A percentile compares a stretch with the other conserved stretches of the same genome.
These are phyloP conservation scores for Litchi chinensis DNA, from an alignment of 345 rosid genomes.

Conservation along the genomic window DNA sequence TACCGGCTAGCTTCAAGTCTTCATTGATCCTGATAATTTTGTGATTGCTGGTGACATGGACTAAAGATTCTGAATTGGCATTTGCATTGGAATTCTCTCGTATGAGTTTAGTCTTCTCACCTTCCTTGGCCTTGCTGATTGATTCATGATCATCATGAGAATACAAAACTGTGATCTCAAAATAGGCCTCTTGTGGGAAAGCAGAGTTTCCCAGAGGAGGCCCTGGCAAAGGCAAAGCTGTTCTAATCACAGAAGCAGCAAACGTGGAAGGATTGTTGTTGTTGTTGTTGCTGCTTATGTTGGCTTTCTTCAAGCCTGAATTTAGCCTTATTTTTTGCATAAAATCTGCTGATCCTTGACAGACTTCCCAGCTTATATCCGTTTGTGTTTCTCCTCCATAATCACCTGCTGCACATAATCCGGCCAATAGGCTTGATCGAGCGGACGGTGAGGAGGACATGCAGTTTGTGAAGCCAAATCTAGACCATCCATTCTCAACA, in stretches of 20 bases:
- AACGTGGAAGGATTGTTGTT: conserved; percentile 25
- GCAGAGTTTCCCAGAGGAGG: conserved; percentile 75
- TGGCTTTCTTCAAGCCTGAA: conserved; percentile 41
- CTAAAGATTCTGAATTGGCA: conserved; percentile 52
- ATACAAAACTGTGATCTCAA: conserved; percentile 71
- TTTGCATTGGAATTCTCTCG: conserved; percentile 38
- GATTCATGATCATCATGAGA: conserved; percentile 28
- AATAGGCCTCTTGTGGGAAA: conserved; percentile 92
- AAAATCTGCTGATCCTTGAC: conserved; percentile 74
- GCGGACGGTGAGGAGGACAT: conserved; percentile 41
- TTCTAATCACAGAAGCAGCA: conserved; percentile 64
- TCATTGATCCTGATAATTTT: conserved; percentile 35
- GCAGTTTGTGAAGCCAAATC: conserved; percentile 68
- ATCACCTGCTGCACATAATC: conserved; percentile 59
- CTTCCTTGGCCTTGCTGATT: conserved; percentile 39
- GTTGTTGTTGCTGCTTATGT: not conserved
- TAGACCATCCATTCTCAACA: conserved; percentile 83
- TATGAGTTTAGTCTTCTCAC: conserved; percentile 68
- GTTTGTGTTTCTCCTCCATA: conserved; percentile 40
- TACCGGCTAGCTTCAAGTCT: conserved; percentile 41
- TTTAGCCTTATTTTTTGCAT: conserved; percentile 76
- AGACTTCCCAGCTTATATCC: conserved; percentile 83
- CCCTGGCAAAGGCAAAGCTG: conserved; percentile 84
- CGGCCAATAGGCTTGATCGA: conserved; percentile 41
- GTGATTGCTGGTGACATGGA: conserved; percentile 35